Conservation (phyloP, 1,284 basidiomycete genomes). For the Rhodotorula sp. region DNA sequence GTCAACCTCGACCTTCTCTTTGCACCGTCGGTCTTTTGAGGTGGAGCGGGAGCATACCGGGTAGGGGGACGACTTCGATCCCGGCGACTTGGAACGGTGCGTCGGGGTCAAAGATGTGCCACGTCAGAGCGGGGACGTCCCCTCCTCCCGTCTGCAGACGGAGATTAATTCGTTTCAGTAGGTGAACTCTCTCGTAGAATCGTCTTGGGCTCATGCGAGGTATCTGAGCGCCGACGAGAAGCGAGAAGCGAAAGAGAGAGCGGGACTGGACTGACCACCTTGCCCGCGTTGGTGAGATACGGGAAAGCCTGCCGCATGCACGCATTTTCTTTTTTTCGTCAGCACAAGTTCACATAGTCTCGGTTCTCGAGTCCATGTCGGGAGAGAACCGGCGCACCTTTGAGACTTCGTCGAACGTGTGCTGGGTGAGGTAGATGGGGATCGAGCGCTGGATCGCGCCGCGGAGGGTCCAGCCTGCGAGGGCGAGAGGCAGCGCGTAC, state of each 20-base stretch:
- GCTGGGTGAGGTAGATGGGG: constrained; percentile 66
- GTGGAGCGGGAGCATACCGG: constrained; percentile 20
- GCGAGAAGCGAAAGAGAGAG: not conserved
- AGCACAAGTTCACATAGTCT: too few relatives aligned
- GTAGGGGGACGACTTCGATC: constrained; percentile 64
- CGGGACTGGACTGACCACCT: constrained; percentile 55
- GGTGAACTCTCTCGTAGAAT: too few relatives aligned
- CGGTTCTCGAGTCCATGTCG: too few relatives aligned
- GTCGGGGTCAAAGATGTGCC: constrained; percentile 69
- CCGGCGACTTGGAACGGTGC: constrained; percentile 65
- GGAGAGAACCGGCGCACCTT: too few relatives aligned
- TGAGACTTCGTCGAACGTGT: constrained; percentile 64
- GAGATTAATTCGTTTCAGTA: too few relatives aligned
- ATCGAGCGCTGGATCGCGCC: constrained; percentile 66
- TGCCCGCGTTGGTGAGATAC: constrained; percentile 70
- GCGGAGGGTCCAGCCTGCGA: constrained; percentile 68
- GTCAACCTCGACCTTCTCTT: not conserved
- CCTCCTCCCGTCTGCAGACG: constrained; percentile 32
- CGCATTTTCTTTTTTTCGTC: too few relatives aligned
- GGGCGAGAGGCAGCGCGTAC: not conserved
- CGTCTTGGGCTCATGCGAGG: too few relatives aligned
- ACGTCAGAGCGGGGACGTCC: constrained; percentile 59
- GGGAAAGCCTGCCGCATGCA: constrained; percentile 59
- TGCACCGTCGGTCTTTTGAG: too few relatives aligned
- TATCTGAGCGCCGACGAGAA: too few relatives aligned